Percentiles rank a stretch among this genome's conserved stretches.
phyloP scores from a whole-genome alignment of 225 moss, liverwort and hornwort genomes.

The Polytrichum commune region DNA sequence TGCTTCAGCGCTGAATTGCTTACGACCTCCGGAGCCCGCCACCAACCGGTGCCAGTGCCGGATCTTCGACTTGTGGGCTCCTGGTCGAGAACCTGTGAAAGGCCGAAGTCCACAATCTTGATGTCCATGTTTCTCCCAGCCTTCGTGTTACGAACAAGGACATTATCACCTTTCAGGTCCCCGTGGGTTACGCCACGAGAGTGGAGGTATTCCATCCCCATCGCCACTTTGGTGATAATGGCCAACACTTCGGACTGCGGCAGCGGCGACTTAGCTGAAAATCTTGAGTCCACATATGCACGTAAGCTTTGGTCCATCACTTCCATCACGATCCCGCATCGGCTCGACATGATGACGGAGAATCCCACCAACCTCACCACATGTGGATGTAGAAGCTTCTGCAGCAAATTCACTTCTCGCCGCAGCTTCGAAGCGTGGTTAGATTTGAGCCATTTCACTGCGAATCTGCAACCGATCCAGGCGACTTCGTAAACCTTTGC shows the following conservation, averaged over 20 bases:
- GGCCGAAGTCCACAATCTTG: slow-evolving; percentile 38
- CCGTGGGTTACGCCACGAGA: slow-evolving; percentile 20
- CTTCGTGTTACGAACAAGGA: slow-evolving; percentile 15
- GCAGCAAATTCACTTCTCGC: slow-evolving; percentile 12
- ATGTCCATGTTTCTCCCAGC: slow-evolving; percentile 14
- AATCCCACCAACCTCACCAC: slow-evolving; percentile 20
- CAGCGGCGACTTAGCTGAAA: not conserved
- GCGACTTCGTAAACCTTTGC: slow-evolving; percentile 17
- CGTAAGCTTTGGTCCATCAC: slow-evolving; percentile 9
- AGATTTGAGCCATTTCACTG: slow-evolving; percentile 34
- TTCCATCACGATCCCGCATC: slow-evolving; percentile 26
- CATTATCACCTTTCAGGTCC: slow-evolving; percentile 33
- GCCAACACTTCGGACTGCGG: slow-evolving; percentile 12
- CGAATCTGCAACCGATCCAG: slow-evolving; percentile 34
- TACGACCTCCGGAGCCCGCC: slow-evolving; percentile 36
- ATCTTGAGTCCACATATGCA: not conserved
- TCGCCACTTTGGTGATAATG: slow-evolving; percentile 22
- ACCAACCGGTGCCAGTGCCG: slow-evolving; percentile 14
- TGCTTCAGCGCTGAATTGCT: not conserved
- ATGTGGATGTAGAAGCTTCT: slow-evolving; percentile 22
- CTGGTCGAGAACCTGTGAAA: slow-evolving; percentile 8
- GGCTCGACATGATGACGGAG: not conserved
- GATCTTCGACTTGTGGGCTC: not conserved
- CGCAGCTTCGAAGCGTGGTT: slow-evolving; percentile 13
- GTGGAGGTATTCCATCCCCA: slow-evolving; percentile 28